Base-by-base conservation (phyloP, 1,139 yeast species). In the Candida smagusa region DNA sequence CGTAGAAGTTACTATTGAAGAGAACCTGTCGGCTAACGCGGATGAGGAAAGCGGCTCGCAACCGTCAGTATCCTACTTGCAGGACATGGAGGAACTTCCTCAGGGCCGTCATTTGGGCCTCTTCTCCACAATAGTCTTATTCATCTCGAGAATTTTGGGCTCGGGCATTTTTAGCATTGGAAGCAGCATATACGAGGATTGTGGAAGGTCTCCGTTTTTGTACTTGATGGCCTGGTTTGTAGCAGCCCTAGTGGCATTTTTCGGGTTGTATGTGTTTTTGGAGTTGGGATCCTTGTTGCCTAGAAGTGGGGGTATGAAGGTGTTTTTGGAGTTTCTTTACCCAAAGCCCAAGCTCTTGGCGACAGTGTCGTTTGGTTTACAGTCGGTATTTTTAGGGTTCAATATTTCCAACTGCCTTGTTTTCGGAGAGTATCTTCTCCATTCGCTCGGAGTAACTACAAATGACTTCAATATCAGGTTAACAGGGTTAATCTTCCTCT, bases 121-220 rank as follows among this genome's bases (percentile, higher is more conserved):
- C 2, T 81, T 74, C 48, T 79, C 88, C 5, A 81, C 86, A 0
- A 69, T 81, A 34, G 72, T 81, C 13, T 47, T 82, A 41, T 80
- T 81, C 48, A 71, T 84, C 3, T 78, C 86, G 19, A 63, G 89
- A 42, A 83, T 84, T 31, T 66, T 84, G n/a, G 92, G 92, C 0
- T 79, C 88, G 1, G 92, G 92, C 0, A 83, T 84, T 12, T 81
- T 84, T 60, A 82, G 88, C 11, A 77, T 82, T 1, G 82, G 90
- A 0, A 74, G 85, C 12, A 77, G 81, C 19, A 77, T 84, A 27
- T 81, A 75, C 50, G 73, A 72, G 31, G 84, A 81, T 48, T 77
- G 81, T 49, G 90, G 89, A 13, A 79, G 86, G 22, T 80, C 84
- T 3, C 77, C 81, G 1, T 60, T 70, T 23, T 52, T 80, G 31